Evolutionary conservation across 441 rosid genomes (phyloP).

Genomic region (Viola pubescens): DNA sequence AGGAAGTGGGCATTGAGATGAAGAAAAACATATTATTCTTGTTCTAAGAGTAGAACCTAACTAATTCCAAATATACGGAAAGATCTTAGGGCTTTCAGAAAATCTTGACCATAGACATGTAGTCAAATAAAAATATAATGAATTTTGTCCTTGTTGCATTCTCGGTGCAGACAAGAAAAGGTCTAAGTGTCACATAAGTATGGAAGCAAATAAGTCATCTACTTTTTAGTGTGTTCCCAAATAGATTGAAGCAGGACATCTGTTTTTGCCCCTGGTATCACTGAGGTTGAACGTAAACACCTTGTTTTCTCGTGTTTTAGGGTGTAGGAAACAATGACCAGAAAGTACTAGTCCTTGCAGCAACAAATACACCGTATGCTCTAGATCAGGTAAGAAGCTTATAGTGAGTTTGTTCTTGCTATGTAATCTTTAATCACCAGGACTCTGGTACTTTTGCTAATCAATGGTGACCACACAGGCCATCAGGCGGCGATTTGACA

Average conservation of each 20-base stretch:
- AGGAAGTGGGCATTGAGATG: no score
- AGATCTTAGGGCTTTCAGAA: no score
- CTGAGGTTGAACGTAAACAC: not conserved
- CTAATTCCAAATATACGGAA: no score
- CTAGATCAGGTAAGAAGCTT: constrained; percentile 65
- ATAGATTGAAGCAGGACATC: not conserved
- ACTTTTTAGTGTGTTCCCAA: no score
- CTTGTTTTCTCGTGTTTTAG: constrained; percentile 31
- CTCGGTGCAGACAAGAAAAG: no score
- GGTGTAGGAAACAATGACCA: constrained; percentile 94
- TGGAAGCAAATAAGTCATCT: no score
- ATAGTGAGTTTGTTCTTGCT: constrained; percentile 10
- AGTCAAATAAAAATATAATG: no score
- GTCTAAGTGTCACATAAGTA: no score
- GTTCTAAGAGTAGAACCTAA: no score
- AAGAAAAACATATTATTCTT: no score
- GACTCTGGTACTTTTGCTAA: constrained; percentile 23
- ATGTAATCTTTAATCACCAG: constrained; percentile 14
- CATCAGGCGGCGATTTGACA: constrained; percentile 93
- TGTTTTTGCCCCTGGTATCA: not conserved
- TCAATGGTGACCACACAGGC: constrained; percentile 53
- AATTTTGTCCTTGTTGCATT: no score
- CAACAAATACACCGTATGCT: constrained; percentile 96
- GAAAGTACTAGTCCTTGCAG: constrained; percentile 98
- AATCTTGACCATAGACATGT: no score